phyloP scores from a whole-genome alignment of 2,329 filamentous ascomycete genomes.

The Alternaria arbusti region DNA sequence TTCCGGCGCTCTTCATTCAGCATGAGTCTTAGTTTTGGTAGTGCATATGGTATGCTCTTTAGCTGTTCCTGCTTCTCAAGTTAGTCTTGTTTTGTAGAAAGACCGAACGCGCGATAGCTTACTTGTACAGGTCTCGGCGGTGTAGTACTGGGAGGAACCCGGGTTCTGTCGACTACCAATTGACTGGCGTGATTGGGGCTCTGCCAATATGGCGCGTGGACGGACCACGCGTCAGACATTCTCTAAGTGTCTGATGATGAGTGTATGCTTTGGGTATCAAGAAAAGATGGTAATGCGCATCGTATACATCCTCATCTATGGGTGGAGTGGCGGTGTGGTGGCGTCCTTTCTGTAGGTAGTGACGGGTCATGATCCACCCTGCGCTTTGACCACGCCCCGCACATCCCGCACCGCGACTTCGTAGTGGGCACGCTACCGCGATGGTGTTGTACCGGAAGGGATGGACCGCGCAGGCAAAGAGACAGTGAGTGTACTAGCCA shows the following conservation, averaged over 20 bases:
- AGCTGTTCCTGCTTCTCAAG: neutral
- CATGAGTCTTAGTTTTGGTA: neutral
- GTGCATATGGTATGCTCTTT: neutral
- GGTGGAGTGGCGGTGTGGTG: neutral
- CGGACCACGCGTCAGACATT: neutral
- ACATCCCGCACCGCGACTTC: neutral
- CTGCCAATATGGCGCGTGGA: neutral
- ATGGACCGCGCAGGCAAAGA: too few species aligned
- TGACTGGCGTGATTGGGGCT: neutral
- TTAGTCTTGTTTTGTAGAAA: neutral
- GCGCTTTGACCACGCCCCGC: neutral
- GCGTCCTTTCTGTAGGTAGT: neutral
- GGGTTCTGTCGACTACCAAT: neutral
- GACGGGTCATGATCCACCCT: neutral
- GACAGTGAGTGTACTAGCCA: too few species aligned
- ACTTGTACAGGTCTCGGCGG: neutral
- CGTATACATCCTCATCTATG: neutral
- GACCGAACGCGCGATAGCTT: fast-evolving
- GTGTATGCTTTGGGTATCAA: neutral
- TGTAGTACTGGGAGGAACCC: neutral
- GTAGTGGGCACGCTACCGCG: too few species aligned
- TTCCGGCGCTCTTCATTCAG: neutral
- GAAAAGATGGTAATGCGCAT: neutral
- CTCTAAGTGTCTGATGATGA: too few species aligned
- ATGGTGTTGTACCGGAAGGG: too few species aligned